A percentile compares a stretch with the other conserved stretches of the same genome.
Conservation (phyloP, 352 stramenopile species). For the Albugo laibachii region DNA sequence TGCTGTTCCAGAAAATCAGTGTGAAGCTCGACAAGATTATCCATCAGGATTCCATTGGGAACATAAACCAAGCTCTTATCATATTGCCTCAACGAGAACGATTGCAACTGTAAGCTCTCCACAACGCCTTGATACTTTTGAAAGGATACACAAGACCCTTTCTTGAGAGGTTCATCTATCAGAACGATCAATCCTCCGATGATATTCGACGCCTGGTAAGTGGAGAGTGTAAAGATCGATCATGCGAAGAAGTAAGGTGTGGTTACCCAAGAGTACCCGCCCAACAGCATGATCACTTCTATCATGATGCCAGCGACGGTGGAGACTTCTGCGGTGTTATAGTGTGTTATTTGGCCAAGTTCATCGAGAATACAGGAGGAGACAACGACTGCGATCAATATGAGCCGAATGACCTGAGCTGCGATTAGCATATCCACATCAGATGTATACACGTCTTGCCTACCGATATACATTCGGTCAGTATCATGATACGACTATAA, state of each 20-base stretch:
- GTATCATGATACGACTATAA: constrained; percentile 73
- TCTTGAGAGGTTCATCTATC: constrained; percentile 70
- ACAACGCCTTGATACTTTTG: constrained; percentile 62
- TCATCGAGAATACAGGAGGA: constrained; percentile 74
- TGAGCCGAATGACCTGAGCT: constrained; percentile 51
- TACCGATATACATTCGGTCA: constrained; percentile 66
- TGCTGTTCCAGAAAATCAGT: constrained; percentile 37
- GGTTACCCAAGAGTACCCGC: constrained; percentile 59
- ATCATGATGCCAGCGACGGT: constrained; percentile 59
- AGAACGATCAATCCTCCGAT: constrained; percentile 64
- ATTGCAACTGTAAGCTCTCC: constrained; percentile 62
- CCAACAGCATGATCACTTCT: constrained; percentile 61
- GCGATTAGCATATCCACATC: not conserved
- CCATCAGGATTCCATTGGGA: constrained; percentile 54
- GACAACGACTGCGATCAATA: constrained; percentile 60
- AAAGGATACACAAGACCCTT: constrained; percentile 46
- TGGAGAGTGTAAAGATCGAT: constrained; percentile 4
- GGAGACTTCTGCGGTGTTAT: constrained; percentile 60
- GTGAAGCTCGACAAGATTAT: constrained; percentile 52
- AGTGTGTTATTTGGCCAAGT: constrained; percentile 54
- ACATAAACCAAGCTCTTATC: constrained; percentile 69
- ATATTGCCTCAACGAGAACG: constrained; percentile 59
- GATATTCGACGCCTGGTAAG: constrained; percentile 59
- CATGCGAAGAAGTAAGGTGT: not conserved
- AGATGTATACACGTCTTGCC: not conserved